Base-by-base conservation (phyloP, 176 grass and related monocot species). In the Canna indica region DNA sequence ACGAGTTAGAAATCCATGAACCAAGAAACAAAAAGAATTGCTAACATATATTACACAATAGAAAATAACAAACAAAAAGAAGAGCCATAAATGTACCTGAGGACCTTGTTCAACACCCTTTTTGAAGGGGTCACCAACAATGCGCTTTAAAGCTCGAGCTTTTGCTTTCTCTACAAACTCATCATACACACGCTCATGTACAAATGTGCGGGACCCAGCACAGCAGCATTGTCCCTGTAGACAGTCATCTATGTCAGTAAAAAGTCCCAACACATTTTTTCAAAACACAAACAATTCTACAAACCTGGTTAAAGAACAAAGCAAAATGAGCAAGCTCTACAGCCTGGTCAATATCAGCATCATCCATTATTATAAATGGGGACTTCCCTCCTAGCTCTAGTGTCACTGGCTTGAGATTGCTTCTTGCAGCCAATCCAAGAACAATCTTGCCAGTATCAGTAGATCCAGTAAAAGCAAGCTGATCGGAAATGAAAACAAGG, bases 81-180 rank as follows among this genome's bases (percentile, higher is more conserved):
- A n/a, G 4, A 36, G 15, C 35, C 34, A 36, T 27, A 66, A 36
- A 36, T 80, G 47, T 57, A 91, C 88, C 81, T 91, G 94, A 77
- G 94, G 94, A 4, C 94, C 94, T 84, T 99, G 94, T 25, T 99
- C 89, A 3, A 93, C 86, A 0, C 94, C 94, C 36, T 71, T 59
- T 72, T 52, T 85, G 73, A 99, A 99, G 16, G 94, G 94, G 31
- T 99, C 94, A 9, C 94, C 94, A 28, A 99, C 94, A 1, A 90
- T 82, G 0, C 94, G 94, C 22, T 72, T 83, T 73, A 82, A 2
- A 24, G 94, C 86, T 1, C 94, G 84, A 11, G 70, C 84, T 70
- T 90, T 99, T 46, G 94, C 74, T 75, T 97, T 97, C 82, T 99
- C 94, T 59, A 93, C 89, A 75, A 99, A 99, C 78, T 99, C 88